Evolutionary conservation across 2,329 filamentous ascomycete genomes (phyloP).

Genomic region (Pseudovirgaria hyperparasitica): DNA sequence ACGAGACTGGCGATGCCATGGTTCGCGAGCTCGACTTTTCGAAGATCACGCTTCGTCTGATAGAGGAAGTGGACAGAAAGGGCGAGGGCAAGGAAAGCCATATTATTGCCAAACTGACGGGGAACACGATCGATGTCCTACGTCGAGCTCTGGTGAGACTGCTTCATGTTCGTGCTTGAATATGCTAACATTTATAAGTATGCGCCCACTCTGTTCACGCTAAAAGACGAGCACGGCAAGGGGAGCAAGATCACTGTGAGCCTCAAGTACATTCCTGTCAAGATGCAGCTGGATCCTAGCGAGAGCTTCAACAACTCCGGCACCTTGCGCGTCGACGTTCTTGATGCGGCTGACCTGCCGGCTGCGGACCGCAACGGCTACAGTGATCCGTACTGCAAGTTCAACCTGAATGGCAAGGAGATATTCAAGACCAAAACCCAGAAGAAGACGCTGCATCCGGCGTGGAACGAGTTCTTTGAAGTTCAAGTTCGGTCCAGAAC

Average conservation of each 20-base stretch:
- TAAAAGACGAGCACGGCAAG: conserved; percentile 67
- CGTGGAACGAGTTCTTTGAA: conserved; percentile 96
- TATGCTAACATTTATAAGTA: conserved; percentile 44
- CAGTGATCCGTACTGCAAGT: conserved; percentile 95
- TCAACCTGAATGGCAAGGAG: conserved; percentile 76
- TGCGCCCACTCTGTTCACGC: conserved; percentile 69
- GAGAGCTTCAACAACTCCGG: conserved; percentile 99
- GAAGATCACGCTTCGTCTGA: conserved; percentile 73
- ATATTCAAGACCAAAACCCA: conserved; percentile 90
- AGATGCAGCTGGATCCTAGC: conserved; percentile 85
- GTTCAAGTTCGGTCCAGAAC: conserved; percentile 71
- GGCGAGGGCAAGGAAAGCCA: conserved; percentile 57
- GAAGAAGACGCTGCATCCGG: conserved; percentile 91
- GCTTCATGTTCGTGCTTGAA: conserved; percentile 9
- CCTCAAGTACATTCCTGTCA: conserved; percentile 85
- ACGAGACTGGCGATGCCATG: conserved; percentile 88
- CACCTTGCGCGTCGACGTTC: conserved; percentile 79
- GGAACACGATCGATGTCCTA: conserved; percentile 74
- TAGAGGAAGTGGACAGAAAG: conserved; percentile 65
- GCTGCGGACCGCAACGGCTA: conserved; percentile 91
- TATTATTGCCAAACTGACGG: conserved; percentile 68
- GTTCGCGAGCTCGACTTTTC: conserved; percentile 97
- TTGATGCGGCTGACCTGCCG: conserved; percentile 79
- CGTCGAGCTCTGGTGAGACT: conserved; percentile 68
- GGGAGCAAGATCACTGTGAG: conserved; percentile 76